These are phyloP conservation scores for Globisporangium solare DNA, from an alignment of 352 stramenopile species.

Conservation along the genomic window DNA sequence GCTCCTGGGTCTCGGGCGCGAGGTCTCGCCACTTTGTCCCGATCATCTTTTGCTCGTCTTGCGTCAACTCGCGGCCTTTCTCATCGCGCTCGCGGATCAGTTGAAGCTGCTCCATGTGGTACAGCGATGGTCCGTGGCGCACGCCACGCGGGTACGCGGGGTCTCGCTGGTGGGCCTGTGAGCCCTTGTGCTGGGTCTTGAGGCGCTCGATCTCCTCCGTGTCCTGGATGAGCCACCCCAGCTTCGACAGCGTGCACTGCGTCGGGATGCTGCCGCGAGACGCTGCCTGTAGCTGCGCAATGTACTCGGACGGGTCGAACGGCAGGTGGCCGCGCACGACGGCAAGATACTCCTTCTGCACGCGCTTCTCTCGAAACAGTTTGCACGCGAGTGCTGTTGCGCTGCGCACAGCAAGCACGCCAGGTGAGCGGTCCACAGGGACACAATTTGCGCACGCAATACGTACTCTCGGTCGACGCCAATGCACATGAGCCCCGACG, in stretches of 20 bases:
- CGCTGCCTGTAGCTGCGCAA: not conserved
- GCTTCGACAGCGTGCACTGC: constrained; percentile 59
- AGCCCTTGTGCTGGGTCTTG: constrained; percentile 47
- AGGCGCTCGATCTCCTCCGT: constrained; percentile 60
- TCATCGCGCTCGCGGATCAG: constrained; percentile 21
- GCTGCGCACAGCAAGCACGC: constrained; percentile 21
- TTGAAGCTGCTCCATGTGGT: constrained; percentile 61
- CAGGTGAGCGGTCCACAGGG: not conserved
- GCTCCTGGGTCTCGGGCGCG: constrained; percentile 33
- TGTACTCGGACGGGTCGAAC: constrained; percentile 37
- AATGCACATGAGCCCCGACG: constrained; percentile 81
- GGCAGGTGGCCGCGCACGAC: constrained; percentile 70
- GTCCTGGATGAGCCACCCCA: constrained; percentile 62
- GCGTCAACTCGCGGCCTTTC: constrained; percentile 4
- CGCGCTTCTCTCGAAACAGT: constrained; percentile 75
- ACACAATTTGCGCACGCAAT: no score
- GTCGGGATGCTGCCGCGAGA: constrained; percentile 11
- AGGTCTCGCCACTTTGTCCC: constrained; percentile 45
- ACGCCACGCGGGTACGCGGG: constrained; percentile 47
- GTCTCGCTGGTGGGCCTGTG: constrained; percentile 41
- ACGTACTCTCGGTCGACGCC: constrained; percentile 66
- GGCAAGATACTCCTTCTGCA: constrained; percentile 85
- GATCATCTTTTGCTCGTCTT: constrained; percentile 14
- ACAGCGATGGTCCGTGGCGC: constrained; percentile 55
- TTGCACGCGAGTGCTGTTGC: constrained; percentile 56